These are phyloP conservation scores for Rhizopus sp. DNA, from an alignment of 371 early-diverging fungal species.

Conservation along the genomic window DNA sequence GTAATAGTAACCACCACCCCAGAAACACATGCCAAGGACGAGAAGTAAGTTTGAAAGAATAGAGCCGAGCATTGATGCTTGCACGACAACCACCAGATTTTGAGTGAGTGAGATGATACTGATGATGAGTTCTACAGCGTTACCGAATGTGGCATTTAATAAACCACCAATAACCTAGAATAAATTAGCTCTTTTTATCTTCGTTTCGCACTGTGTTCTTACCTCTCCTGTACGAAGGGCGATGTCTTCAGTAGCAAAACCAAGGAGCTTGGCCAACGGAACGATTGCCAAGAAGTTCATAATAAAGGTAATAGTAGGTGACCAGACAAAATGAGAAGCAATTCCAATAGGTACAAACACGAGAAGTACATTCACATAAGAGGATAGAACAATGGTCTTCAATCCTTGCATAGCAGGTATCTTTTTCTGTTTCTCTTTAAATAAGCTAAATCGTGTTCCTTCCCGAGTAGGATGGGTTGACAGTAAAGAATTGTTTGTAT, in stretches of 20 bases:
- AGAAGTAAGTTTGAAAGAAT: constrained; percentile 86
- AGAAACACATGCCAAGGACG: constrained; percentile 78
- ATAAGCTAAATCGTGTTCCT: background rate
- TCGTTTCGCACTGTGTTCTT: background rate
- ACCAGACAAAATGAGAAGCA: constrained; percentile 63
- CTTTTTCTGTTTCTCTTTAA: background rate
- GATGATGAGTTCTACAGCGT: constrained; percentile 85
- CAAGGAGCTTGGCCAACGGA: constrained; percentile 75
- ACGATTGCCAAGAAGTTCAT: constrained; percentile 91
- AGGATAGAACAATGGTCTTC: constrained; percentile 52
- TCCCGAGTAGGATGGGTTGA: background rate
- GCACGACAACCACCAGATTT: constrained; percentile 79
- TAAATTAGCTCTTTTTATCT: background rate
- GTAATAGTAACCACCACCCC: constrained; percentile 73
- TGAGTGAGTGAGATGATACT: constrained; percentile 76
- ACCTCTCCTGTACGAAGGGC: constrained; percentile 65
- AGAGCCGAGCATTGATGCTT: constrained; percentile 84
- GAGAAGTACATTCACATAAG: constrained; percentile 66
- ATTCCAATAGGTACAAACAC: constrained; percentile 83
- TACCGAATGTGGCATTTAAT: constrained; percentile 84
- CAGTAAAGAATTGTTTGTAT: background rate
- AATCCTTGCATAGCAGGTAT: constrained; percentile 31
- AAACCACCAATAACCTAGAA: constrained; percentile 82
- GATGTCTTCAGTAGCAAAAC: constrained; percentile 67
- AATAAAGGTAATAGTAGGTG: constrained; percentile 66